Evolutionary conservation across 495 filamentous ascomycete species (phyloP), one percentile per base, ranked within the genome.

Genomic region (Tirmania nivea): DNA sequence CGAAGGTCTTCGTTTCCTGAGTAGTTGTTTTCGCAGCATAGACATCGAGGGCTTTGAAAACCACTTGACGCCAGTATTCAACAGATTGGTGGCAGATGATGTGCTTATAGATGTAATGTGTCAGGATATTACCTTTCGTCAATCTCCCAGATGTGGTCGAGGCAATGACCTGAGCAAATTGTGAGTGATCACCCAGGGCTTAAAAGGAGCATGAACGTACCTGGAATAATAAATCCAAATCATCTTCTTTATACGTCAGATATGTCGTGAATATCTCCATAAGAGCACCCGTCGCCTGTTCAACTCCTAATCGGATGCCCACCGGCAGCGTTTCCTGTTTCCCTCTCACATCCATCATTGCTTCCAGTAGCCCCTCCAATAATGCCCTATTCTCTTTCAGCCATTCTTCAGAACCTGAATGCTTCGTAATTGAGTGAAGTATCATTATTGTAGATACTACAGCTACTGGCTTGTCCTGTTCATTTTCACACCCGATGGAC

Each of bases 1-100:
- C 75, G 64, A 94, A 99, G 34, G 86, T 88, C 66, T 96, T 96
- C 39, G 81, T 83, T 70, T 81, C 84, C 64, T 95, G 87, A 0
- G 80, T 77, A 10, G 82, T 81, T 48, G 70, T 75, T 52, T 79
- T 81, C 21, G 78, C 76, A 31, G 84, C 79, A 63, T 94, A 97
- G 2, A 92, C 71, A 48, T 95, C 87, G 35, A 96, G 76, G 60
- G 85, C 93, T 42, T 84, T 78, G 63, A 86, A 78, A 17, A 96
- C 77, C 10, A 92, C 75, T 5, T 78, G 78, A 54, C 83, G 81
- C 73, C 88, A 86, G 64, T 86, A 93, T 39, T 95, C 87, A 50
- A 90, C 79, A 4, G 86, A 89, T 42, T 86, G 79, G 59, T 75
- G 87, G 55, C 73, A 80, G 42, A 96, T 84, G 60, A 99, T 82